These are phyloP conservation scores for Phialophora expanda DNA, from an alignment of 2,329 filamentous ascomycete genomes.

Conservation along the genomic window DNA sequence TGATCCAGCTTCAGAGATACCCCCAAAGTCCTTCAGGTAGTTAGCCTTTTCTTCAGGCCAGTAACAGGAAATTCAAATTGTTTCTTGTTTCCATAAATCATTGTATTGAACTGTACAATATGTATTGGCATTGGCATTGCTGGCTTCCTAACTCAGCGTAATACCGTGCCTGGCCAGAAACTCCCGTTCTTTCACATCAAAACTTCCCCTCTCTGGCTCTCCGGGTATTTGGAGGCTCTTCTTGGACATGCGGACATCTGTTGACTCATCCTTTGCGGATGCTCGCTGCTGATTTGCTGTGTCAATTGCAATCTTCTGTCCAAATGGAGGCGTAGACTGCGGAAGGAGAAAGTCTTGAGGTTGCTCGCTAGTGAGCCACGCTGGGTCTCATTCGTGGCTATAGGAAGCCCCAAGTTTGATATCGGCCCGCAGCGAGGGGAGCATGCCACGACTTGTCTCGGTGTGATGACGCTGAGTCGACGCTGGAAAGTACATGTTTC, in stretches of 20 bases:
- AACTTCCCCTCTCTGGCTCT: background rate
- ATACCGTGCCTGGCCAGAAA: background rate
- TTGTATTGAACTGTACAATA: background rate
- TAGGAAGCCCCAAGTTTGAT: background rate
- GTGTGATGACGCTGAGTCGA: background rate
- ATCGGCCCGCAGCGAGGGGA: background rate
- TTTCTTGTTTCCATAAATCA: background rate
- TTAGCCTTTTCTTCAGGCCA: slow-evolving; percentile 16
- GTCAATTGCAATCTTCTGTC: background rate
- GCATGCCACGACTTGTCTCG: background rate
- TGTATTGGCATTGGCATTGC: background rate
- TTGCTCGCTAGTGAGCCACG: background rate
- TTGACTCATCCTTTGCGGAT: background rate
- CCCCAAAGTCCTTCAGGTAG: slow-evolving; percentile 32
- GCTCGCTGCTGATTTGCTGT: background rate
- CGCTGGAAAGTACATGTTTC: background rate
- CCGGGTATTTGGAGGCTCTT: background rate
- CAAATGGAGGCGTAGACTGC: background rate
- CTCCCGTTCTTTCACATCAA: background rate
- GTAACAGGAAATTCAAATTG: slow-evolving; percentile 30
- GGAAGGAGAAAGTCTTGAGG: background rate
- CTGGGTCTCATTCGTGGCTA: background rate
- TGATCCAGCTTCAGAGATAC: slow-evolving; percentile 32
- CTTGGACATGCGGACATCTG: background rate
- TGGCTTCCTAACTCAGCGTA: background rate